Percentiles rank a stretch among this genome's conserved stretches.
Evolutionary conservation across 805 yeast genomes (phyloP).

Genomic region (Yamadazyma kitorensis): DNA sequence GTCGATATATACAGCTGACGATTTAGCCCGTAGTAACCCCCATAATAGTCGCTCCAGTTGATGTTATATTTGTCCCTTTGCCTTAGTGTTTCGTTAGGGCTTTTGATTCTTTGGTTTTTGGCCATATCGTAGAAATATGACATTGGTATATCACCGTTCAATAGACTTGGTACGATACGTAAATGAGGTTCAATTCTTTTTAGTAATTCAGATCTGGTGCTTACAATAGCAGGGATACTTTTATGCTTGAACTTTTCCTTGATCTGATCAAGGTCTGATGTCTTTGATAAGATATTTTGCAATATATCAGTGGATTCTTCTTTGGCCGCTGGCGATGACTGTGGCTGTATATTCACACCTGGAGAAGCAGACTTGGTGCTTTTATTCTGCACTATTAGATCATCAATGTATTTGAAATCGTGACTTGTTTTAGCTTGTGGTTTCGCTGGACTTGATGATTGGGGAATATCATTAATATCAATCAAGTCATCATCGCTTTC

Average conservation of each 20-base stretch:
- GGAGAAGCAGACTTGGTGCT: not conserved
- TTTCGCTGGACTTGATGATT: not conserved
- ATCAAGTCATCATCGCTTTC: slow-evolving; percentile 5
- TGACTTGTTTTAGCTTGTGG: not conserved
- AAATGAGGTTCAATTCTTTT: slow-evolving; percentile 26
- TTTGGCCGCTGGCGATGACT: too few species aligned
- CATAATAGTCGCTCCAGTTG: slow-evolving; percentile 44
- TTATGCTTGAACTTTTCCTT: slow-evolving; percentile 14
- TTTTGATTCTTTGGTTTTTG: slow-evolving; percentile 25
- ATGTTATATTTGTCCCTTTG: slow-evolving; percentile 44
- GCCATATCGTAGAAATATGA: slow-evolving; percentile 56
- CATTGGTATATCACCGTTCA: slow-evolving; percentile 38
- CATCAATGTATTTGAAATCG: slow-evolving; percentile 1
- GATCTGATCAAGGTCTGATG: slow-evolving; percentile 11
- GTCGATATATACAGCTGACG: slow-evolving; percentile 53
- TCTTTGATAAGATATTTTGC: not conserved
- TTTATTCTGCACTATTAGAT: not conserved
- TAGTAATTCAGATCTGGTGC: slow-evolving; percentile 19
- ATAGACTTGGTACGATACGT: slow-evolving; percentile 32
- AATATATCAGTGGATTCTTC: not conserved
- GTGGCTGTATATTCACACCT: not conserved
- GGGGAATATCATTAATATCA: slow-evolving; percentile 1
- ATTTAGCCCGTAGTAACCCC: slow-evolving; percentile 61
- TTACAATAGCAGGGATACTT: slow-evolving; percentile 16
- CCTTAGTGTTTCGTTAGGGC: slow-evolving; percentile 44